phyloP scores from a whole-genome alignment of 1,284 basidiomycete genomes.

The Trametes hirsuta region DNA sequence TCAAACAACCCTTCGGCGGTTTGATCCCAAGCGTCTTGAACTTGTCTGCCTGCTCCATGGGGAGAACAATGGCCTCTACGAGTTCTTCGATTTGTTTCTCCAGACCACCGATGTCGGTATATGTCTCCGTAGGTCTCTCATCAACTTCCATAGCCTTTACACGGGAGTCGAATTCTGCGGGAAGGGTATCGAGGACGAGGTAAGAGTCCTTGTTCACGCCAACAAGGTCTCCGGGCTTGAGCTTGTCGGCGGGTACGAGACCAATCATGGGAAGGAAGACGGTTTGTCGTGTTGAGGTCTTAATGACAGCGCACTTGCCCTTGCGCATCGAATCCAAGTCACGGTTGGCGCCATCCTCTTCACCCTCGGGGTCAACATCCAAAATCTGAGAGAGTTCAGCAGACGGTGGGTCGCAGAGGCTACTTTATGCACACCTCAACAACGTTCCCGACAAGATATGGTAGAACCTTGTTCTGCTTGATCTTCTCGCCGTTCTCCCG shows the following conservation, averaged over 20 bases:
- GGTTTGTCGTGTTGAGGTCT: conserved; percentile 97
- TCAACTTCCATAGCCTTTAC: conserved; percentile 95
- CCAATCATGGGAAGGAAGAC: conserved; percentile 99
- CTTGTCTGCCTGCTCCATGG: conserved; percentile 82
- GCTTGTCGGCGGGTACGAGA: conserved; percentile 89
- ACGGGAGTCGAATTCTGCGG: conserved; percentile 77
- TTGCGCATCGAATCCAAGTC: conserved; percentile 94
- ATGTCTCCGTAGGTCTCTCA: conserved; percentile 78
- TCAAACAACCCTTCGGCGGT: conserved; percentile 78
- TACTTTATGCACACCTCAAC: conserved; percentile 71
- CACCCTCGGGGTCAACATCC: conserved; percentile 90
- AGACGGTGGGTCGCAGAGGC: background rate
- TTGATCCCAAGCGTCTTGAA: conserved; percentile 84
- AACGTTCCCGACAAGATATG: conserved; percentile 97
- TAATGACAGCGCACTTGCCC: conserved; percentile 98
- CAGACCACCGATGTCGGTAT: conserved; percentile 80
- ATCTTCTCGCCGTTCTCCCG: conserved; percentile 98
- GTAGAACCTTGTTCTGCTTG: conserved; percentile 99
- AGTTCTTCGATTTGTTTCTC: conserved; percentile 86
- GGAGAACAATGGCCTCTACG: conserved; percentile 79
- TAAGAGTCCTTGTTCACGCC: conserved; percentile 99
- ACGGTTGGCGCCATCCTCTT: conserved; percentile 93
- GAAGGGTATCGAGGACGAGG: conserved; percentile 89
- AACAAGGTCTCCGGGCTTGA: conserved; percentile 92
- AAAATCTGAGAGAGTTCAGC: conserved; percentile 68